Evolutionary conservation across 2,329 filamentous ascomycete genomes (phyloP), one percentile per base, ranked within the genome.

Genomic region (Reticulascus tulasneorum): DNA sequence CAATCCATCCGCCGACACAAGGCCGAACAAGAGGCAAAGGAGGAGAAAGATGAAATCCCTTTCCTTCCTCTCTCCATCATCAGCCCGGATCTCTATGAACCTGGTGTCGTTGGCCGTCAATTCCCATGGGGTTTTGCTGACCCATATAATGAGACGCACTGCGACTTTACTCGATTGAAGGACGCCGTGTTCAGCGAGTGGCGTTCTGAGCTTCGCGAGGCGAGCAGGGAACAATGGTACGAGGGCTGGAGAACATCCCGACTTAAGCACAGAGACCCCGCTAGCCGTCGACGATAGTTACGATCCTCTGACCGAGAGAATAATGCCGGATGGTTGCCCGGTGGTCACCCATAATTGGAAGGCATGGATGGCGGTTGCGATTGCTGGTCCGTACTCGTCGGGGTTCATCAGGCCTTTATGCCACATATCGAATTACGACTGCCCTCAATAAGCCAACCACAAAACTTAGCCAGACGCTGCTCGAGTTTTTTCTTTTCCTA

Each of bases 51-150:
- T 29, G 76, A 79, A 48, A 58, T 66, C 9, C 86, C 86, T 0
- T 84, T 87, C 56, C 68, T 96, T 18, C 93, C 93, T 1, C 79
- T 97, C 55, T 95, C 89, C 25, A 86, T 96, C 57, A 84, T 98
- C 57, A 95, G 88, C 44, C 93, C 93, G 0, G 93, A 98, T 59
- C 77, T 86, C 26, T 94, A 97, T 63, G 86, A 94, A 52, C 82
- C 83, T 8, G 77, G 75, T 21, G 71, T 86, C 12, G 67, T 94
- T 42, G 93, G 93, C 29, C 85, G 93, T 42, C 82, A 84, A 47
- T 98, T 97, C 59, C 86, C 93, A 0, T 98, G 93, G 93, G 93
- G 93, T 7, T 94, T 96, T 50, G 93, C 93, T 5, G 88, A 97
- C 55, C 93, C 93, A 1, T 90, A 93, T 67, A 83, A 97, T 53